Evolutionary conservation across 176 grass and related monocot genomes (phyloP), one percentile per base, ranked within the genome.

Genomic region (Avena eriantha): DNA sequence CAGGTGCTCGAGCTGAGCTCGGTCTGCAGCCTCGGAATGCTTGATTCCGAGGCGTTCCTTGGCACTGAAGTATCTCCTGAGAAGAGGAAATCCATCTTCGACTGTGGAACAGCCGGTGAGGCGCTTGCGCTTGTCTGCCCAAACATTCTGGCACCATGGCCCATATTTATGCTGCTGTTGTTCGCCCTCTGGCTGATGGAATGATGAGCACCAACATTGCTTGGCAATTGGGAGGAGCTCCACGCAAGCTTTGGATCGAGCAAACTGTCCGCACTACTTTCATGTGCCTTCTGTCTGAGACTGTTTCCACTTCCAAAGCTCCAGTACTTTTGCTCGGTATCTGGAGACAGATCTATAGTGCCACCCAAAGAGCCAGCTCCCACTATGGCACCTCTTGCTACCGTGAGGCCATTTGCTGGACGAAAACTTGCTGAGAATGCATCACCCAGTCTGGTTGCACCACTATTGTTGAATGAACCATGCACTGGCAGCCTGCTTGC

Each of bases 1-100:
- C 89, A 99, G 77, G 85, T 82, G 59, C 79, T 93, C 56, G 90
- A 90, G 68, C 83, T 89, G 85, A 87, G 79, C 78, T 91, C 97
- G 31, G 76, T 87, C 41, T 92, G 89, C 46, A 86, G 60, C 59
- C 78, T 93, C 48, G 76, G 80, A 75, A 63, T 61, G 75, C 77
- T 80, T 50, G 85, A 87, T 85, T 84, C 82, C 1, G 69, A 85
- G 9, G 80, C 47, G 35, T 91, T 89, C 81, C 89, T 96, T 73
- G 76, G 74, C 15, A 12, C 83, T 24, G 35, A 23, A 17, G 49
- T 78, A 69, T 86, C 71, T 71, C 87, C 81, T 22, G 89, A 54
- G 12, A 60, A 23, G 22, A 87, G 21, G 56, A 84, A 81, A 50
- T 92, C 86, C 13, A 54, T 47, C 92, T 89, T 93, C 4, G n/a